These are phyloP conservation scores for Cladosporium phlei DNA, from an alignment of 2,329 filamentous ascomycete species.

Conservation along the genomic window DNA sequence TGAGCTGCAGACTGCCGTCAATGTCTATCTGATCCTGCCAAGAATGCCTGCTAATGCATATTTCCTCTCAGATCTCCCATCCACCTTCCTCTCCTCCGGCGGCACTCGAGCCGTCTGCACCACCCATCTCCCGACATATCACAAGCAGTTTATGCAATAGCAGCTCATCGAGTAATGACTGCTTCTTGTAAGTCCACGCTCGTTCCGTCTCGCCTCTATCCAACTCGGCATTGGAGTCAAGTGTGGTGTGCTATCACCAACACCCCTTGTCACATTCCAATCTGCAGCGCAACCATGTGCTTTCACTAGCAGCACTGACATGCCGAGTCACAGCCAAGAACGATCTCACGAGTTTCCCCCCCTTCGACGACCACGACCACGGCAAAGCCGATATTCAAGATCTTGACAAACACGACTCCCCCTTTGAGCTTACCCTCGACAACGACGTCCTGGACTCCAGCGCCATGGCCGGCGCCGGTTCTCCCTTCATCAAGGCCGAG, in stretches of 20 bases:
- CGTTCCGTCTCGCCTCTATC: background rate
- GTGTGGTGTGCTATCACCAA: too few relatives aligned
- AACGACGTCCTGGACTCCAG: conserved; percentile 23
- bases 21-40: conserved; percentile 6
- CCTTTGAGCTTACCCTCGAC: conserved; percentile 31
- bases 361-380: conserved; percentile 27
- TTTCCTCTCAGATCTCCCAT: background rate
- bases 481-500: conserved; percentile 65
- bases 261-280: too few relatives aligned
- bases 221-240: too few relatives aligned
- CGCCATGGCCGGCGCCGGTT: conserved; percentile 52
- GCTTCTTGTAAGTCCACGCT: conserved; percentile 25
- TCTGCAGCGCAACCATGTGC: too few relatives aligned
- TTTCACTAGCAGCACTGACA: background rate
- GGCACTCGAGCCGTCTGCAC: conserved; percentile 1
- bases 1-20: conserved; percentile 10
- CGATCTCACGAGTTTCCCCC: conserved; percentile 32
- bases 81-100: background rate
- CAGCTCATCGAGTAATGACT: conserved; percentile 26
- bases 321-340: conserved; percentile 7
- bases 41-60: conserved; percentile 4
- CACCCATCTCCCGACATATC: too few relatives aligned
- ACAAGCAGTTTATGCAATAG: conserved; percentile 20
- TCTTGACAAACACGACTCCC: conserved; percentile 32
- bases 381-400: conserved; percentile 17